Evolutionary conservation across 169 alveolate genomes (phyloP).

Genomic region (Eimeria falciformis): DNA sequence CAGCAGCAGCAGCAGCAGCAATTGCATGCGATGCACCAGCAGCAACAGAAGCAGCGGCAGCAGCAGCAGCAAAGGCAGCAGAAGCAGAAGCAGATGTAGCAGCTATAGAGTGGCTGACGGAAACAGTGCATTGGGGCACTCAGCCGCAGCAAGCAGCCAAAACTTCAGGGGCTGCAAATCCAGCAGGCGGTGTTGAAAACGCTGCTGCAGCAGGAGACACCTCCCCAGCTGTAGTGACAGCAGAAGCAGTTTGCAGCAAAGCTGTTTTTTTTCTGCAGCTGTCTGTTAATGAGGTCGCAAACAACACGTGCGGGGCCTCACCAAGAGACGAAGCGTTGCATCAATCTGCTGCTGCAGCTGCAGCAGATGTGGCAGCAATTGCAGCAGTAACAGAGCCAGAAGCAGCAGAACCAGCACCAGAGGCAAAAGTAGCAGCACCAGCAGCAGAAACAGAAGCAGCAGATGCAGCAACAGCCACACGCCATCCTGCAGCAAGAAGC

Average conservation of each 20-base stretch:
- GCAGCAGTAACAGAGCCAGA: background rate
- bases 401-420: too few relatives aligned
- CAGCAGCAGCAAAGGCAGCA: background rate
- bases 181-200: background rate
- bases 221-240: background rate
- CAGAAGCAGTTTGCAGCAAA: background rate
- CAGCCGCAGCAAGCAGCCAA: background rate
- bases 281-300: too few relatives aligned
- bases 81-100: background rate
- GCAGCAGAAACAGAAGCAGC: background rate
- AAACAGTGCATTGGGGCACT: too few relatives aligned
- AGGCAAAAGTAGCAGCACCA: background rate
- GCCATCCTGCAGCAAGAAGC: too few relatives aligned
- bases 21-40: background rate
- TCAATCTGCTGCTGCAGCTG: background rate
- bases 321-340: too few relatives aligned
- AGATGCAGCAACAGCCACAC: background rate
- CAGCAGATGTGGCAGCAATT: background rate
- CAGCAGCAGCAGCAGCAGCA: slow-evolving; percentile 11
- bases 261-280: background rate
- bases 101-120: too few relatives aligned
- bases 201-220: slow-evolving; percentile 13
- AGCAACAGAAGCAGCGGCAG: background rate
- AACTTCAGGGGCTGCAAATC: background rate
- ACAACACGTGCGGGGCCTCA: too few relatives aligned